Evolutionary conservation across 208 protist genomes (phyloP).

Genomic region (Angomonas deanei): DNA sequence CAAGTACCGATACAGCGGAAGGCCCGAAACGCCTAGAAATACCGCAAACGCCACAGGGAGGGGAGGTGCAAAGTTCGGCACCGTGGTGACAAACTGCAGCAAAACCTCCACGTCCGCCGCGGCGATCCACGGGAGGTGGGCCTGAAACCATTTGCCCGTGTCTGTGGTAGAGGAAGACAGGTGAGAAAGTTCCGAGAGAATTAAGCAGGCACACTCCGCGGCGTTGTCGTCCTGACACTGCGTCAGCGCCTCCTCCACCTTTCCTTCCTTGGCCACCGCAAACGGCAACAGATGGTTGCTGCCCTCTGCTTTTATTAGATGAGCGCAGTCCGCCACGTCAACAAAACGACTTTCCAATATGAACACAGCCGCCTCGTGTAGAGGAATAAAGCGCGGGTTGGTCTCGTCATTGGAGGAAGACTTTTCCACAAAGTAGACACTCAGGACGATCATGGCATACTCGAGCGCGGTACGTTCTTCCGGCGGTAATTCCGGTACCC

Average conservation of each 20-base stretch:
- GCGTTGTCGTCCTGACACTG: slow-evolving; percentile 18
- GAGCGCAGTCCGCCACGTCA: slow-evolving; percentile 13
- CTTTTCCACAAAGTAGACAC: not conserved
- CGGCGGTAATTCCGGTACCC: not conserved
- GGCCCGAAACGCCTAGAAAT: slow-evolving; percentile 8
- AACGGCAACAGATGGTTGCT: slow-evolving; percentile 9
- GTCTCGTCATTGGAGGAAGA: not conserved
- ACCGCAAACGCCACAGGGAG: slow-evolving; percentile 5
- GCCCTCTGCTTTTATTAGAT: too few relatives aligned
- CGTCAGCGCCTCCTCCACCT: slow-evolving; percentile 18
- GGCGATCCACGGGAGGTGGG: slow-evolving; percentile 47
- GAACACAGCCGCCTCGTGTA: not conserved
- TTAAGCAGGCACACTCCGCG: slow-evolving; percentile 15
- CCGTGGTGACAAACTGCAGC: slow-evolving; percentile 12
- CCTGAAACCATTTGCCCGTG: not conserved
- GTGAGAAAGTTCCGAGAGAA: slow-evolving; percentile 6
- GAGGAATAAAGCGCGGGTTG: not conserved
- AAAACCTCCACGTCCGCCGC: slow-evolving; percentile 6
- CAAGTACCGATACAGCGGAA: slow-evolving; percentile 6
- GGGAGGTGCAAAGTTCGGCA: not conserved
- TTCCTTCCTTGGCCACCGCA: slow-evolving; percentile 13
- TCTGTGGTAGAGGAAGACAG: not conserved
- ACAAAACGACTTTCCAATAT: slow-evolving; percentile 8
- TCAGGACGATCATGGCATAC: not conserved
- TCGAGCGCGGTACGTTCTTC: not conserved